Evolutionary conservation across 306 rosid species (phyloP).

Genomic region (Cucumis melo): DNA sequence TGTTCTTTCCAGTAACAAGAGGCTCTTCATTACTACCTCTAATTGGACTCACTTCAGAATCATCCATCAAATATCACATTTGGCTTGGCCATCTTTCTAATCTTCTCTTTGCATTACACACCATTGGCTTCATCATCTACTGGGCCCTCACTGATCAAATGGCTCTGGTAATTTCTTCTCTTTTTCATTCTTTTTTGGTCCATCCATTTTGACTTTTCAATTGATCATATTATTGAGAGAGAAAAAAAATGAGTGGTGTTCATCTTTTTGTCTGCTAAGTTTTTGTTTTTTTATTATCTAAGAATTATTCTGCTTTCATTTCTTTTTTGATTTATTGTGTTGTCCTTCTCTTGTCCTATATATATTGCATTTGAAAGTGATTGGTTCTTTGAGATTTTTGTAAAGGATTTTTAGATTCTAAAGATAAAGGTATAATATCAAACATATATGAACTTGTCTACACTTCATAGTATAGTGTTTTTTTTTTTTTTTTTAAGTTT

Average conservation of each 20-base stretch:
- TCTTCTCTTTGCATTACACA: conserved; percentile 38
- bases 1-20: conserved; percentile 64
- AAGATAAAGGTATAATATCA: not conserved
- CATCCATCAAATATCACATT: conserved; percentile 53
- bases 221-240: too few species aligned
- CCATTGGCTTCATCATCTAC: conserved; percentile 42
- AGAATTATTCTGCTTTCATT: too few species aligned
- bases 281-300: not conserved
- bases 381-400: not conserved
- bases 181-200: not conserved
- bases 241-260: not conserved
- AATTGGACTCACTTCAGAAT: conserved; percentile 50
- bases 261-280: not conserved
- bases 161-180: not conserved
- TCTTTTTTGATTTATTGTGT: not conserved
- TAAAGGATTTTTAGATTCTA: not conserved
- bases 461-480: too few species aligned
- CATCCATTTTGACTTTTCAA: not conserved
- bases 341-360: not conserved
- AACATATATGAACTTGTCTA: too few species aligned
- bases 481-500: too few species aligned
- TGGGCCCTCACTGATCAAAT: conserved; percentile 40
- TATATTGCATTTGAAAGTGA: not conserved
- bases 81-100: conserved; percentile 64
- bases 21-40: conserved; percentile 52